These are phyloP conservation scores for Pyrenophora seminiperda DNA, from an alignment of 2,329 filamentous ascomycete genomes.

Conservation along the genomic window DNA sequence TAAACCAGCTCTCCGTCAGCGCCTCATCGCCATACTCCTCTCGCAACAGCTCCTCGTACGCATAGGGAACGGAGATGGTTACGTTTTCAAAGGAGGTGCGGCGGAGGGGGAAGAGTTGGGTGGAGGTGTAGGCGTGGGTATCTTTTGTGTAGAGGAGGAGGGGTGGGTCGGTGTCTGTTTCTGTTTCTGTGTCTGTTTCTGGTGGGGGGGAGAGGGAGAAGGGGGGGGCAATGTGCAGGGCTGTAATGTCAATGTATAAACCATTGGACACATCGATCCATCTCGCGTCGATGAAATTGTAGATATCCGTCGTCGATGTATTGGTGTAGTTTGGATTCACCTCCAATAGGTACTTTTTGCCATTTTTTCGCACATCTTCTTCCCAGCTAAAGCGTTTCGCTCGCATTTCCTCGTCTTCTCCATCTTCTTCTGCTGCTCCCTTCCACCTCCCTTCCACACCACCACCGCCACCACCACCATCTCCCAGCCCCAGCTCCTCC, in stretches of 20 bases:
- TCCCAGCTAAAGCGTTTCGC: neutral
- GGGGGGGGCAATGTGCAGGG: slow-evolving; percentile 55
- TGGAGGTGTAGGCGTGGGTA: slow-evolving; percentile 58
- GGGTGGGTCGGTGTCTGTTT: neutral
- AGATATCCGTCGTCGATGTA: slow-evolving; percentile 50
- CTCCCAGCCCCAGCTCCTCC: slow-evolving; percentile 14
- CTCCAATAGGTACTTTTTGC: slow-evolving; percentile 59
- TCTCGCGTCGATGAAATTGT: slow-evolving; percentile 64
- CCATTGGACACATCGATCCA: slow-evolving; percentile 66
- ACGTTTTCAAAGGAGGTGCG: slow-evolving; percentile 60
- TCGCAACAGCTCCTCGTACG: slow-evolving; percentile 59
- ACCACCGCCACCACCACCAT: neutral
- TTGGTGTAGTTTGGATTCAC: slow-evolving; percentile 62
- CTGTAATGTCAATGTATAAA: slow-evolving; percentile 66
- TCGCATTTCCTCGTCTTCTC: slow-evolving; percentile 26
- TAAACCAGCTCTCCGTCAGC: slow-evolving; percentile 54
- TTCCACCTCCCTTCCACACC: too few relatives aligned
- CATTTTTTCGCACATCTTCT: slow-evolving; percentile 18
- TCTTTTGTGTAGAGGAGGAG: slow-evolving; percentile 57
- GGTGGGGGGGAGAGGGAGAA: neutral
- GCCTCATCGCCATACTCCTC: slow-evolving; percentile 61
- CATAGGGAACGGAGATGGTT: slow-evolving; percentile 61
- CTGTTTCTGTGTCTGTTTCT: neutral
- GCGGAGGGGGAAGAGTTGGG: slow-evolving; percentile 63
- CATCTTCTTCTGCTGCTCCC: slow-evolving; percentile 1